A percentile compares a stretch with the other conserved stretches of the same genome.
phyloP scores from a whole-genome alignment of 2,329 filamentous ascomycete species.

The Apiospora phragmitis region DNA sequence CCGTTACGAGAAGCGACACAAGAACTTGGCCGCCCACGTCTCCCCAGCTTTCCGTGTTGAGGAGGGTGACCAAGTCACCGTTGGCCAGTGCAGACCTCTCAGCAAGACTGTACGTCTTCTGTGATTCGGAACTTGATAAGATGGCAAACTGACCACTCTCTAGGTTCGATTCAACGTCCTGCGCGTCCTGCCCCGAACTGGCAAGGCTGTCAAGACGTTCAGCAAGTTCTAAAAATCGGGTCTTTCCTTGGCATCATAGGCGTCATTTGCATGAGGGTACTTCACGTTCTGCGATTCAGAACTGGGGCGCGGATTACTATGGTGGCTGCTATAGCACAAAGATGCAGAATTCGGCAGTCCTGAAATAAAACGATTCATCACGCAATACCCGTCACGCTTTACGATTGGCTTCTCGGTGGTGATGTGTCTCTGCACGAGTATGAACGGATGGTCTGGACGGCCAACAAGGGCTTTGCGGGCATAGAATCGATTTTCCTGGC shows the following conservation, averaged over 20 bases:
- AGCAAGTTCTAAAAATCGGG: conserved; percentile 84
- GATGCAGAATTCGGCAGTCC: conserved; percentile 32
- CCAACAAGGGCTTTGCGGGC: conserved; percentile 5
- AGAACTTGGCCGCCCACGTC: conserved; percentile 99
- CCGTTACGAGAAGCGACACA: conserved; percentile 99
- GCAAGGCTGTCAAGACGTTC: conserved; percentile 98
- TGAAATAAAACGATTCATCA: conserved; percentile 31
- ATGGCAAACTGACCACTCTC: conserved; percentile 5
- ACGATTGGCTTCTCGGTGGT: conserved; percentile 8
- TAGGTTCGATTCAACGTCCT: conserved; percentile 99
- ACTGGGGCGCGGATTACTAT: conserved; percentile 33
- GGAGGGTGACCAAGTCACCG: conserved; percentile 98
- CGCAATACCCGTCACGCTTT: conserved; percentile 12
- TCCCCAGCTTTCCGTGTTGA: conserved; percentile 99
- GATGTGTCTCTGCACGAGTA: background rate
- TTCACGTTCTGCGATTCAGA: conserved; percentile 39
- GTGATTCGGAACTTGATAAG: background rate
- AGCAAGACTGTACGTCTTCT: conserved; percentile 91
- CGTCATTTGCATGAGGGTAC: conserved; percentile 50
- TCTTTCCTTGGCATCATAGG: conserved; percentile 53
- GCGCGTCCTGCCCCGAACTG: conserved; percentile 94
- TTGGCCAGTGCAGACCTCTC: conserved; percentile 98
- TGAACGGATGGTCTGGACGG: background rate
- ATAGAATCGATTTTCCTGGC: conserved; percentile 6
- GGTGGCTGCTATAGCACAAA: conserved; percentile 34